Conservation (phyloP, 2,329 filamentous ascomycete genomes). For the Fusarium globosum region DNA sequence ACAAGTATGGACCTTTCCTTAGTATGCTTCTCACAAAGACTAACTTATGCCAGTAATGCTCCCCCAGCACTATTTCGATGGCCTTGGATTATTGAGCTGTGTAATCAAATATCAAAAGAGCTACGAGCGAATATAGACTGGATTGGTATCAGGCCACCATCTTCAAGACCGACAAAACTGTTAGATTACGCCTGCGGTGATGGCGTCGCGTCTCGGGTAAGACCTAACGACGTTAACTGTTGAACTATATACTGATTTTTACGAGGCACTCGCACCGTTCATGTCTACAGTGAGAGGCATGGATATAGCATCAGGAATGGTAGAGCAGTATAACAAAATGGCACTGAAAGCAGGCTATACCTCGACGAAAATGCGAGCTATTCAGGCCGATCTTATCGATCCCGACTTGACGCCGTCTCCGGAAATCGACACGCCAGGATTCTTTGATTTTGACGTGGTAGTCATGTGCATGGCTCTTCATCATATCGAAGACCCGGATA, state of each 20-base stretch:
- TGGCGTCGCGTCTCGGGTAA: conserved; percentile 46
- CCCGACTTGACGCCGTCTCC: conserved; percentile 33
- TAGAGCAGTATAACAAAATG: conserved; percentile 47
- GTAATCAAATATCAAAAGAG: conserved; percentile 42
- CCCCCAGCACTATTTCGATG: conserved; percentile 28
- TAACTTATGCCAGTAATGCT: conserved; percentile 22
- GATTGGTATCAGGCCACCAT: conserved; percentile 36
- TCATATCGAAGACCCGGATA: conserved; percentile 47
- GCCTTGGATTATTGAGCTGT: conserved; percentile 42
- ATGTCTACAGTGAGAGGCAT: conserved; percentile 48
- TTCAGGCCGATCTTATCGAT: conserved; percentile 47
- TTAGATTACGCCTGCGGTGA: conserved; percentile 50
- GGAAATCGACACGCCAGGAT: conserved; percentile 35
- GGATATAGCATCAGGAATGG: conserved; percentile 50
- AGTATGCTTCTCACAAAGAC: rapidly evolving
- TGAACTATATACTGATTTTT: neutral
- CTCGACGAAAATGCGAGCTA: conserved; percentile 44
- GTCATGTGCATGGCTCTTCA: conserved; percentile 53
- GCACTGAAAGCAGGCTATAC: conserved; percentile 41
- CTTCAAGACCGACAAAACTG: conserved; percentile 30
- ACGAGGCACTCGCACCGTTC: conserved; percentile 48
- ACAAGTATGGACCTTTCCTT: conserved; percentile 33
- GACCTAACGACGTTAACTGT: neutral
- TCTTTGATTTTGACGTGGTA: conserved; percentile 47
- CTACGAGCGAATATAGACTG: conserved; percentile 42